These are phyloP conservation scores for Medicago arabica DNA, from an alignment of 306 rosid genomes.

Conservation along the genomic window DNA sequence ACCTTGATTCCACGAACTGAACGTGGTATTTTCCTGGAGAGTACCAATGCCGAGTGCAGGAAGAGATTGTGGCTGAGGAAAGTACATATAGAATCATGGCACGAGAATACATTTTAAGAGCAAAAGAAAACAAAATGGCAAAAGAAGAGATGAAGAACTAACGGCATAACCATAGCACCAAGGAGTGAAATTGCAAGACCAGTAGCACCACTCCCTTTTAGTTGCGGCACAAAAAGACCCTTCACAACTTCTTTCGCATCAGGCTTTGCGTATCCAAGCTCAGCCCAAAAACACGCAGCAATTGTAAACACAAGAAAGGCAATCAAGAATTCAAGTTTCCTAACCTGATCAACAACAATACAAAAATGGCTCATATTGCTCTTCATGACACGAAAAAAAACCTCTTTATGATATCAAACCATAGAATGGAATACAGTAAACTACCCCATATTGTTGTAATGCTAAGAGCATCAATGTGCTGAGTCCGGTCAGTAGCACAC, in stretches of 20 bases:
- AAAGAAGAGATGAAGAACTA: slow-evolving; percentile 47
- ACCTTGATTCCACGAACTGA: slow-evolving; percentile 84
- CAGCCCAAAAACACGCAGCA: slow-evolving; percentile 87
- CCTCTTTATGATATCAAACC: slow-evolving; percentile 15
- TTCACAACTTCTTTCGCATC: slow-evolving; percentile 66
- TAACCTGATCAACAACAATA: slow-evolving; percentile 61
- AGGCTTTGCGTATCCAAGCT: slow-evolving; percentile 93
- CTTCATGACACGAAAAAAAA: slow-evolving; percentile 5
- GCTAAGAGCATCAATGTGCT: slow-evolving; percentile 64
- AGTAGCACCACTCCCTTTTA: slow-evolving; percentile 87
- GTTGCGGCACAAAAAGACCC: slow-evolving; percentile 89
- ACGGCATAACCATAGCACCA: slow-evolving; percentile 99
- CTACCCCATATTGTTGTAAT: slow-evolving; percentile 98
- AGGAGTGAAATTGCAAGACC: slow-evolving; percentile 99
- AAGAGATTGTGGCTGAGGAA: slow-evolving; percentile 90
- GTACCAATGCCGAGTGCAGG: slow-evolving; percentile 97
- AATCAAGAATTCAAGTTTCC: slow-evolving; percentile 96
- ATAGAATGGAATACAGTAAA: slow-evolving; percentile 32
- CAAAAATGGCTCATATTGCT: slow-evolving; percentile 12
- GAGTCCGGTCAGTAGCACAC: slow-evolving; percentile 59
- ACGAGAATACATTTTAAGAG: slow-evolving; percentile 10
- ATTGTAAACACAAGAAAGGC: slow-evolving; percentile 85
- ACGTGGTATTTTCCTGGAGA: slow-evolving; percentile 91
- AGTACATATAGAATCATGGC: slow-evolving; percentile 37
- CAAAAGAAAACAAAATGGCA: slow-evolving; percentile 6